Evolutionary conservation across 2,329 filamentous ascomycete genomes (phyloP), one percentile per base, ranked within the genome.

Genomic region (Paracoccidioides brasiliensis): DNA sequence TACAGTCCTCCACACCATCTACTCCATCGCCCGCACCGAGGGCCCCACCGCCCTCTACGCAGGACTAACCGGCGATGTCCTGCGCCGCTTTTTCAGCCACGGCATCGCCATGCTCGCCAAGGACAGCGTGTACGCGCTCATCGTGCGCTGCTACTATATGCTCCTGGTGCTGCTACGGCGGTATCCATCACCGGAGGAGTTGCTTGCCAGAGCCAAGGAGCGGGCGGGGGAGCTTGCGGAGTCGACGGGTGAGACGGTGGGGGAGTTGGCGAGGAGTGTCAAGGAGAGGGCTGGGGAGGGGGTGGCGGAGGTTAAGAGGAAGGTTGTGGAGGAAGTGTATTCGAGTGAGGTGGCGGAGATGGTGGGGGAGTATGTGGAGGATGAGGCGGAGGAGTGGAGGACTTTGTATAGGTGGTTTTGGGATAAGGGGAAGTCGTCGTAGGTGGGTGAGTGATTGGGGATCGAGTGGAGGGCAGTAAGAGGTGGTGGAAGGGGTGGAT

Each of bases 71-170:
- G 86, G 83, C 4, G 88, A 94, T 69, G 76, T 95, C 3, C 70
- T 90, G 7, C 90, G 90, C 64, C 86, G 86, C 0, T 94, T 95
- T 72, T 84, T 95, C 64, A 84, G 82, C 28, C 89, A 95, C 64
- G 90, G 90, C 0, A 79, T 90, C 53, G 91, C 89, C 0, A 95
- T 95, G 87, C 74, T 91, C 54, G 82, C 87, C 57, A 95, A 95
- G 70, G 87, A 91, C 55, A 73, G 80, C 4, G 80, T 93, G 7
- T 87, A 95, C 67, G 76, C 80, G 33, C 69, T 84, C 14, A 80
- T 95, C 55, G 80, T 94, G 57, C 80, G 81, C 59, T 63, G 84
- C 4, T 94, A 91, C 70, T 86, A 88, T 61, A 64, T 83, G 5
- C 65, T 85, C 1, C 70, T 86, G n/a, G 73, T 73, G 30, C 59